Base-by-base conservation (phyloP, 2,329 filamentous ascomycete species). In the Penicillium palitans region DNA sequence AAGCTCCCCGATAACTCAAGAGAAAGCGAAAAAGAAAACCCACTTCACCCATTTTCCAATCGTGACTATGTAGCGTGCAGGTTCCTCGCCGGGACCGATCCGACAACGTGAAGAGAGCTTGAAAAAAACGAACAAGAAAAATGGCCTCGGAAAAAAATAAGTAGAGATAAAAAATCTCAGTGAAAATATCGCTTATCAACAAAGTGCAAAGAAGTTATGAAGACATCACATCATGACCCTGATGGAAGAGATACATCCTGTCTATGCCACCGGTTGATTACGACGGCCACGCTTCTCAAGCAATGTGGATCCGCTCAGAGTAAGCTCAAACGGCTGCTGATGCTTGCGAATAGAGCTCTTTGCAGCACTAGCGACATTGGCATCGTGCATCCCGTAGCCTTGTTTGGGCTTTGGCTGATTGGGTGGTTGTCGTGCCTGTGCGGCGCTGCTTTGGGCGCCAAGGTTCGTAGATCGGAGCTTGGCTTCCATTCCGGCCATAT, bases 341-440 rank as follows among this genome's bases (percentile, higher is more conserved):
- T 90, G 86, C 62, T 86, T 83, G 33, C 84, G 81, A 41, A 95
- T 91, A 70, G 91, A 91, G 69, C 90, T 87, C 68, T 89, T 88
- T 4, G 91, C 93, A 0, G 93, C 92, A 0, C 90, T 88, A 0
- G 93, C 90, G 0, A 97, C 90, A 1, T 89, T 82, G 0, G 93
- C 85, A 53, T 90, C 93, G 71, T 97, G 93, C 72, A 96, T 92
- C 2, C 92, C 93, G 68, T 96, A 97, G 0, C 93, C 93, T 53
- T 85, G 72, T 52, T 75, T 53, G 31, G 54, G 73, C 41, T 73
- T 77, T 42, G 78, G 79, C 60, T 85, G 82, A 47, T 82, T 78
- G 49, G 83, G 78, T 66, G 79, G 71, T 77, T 85, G 76, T 72
- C 87, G 76, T 70, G 86, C 83, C 67, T 87, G 84, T 5, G 84